phyloP scores from a whole-genome alignment of 495 filamentous ascomycete genomes.

The Daldinia grandis region DNA sequence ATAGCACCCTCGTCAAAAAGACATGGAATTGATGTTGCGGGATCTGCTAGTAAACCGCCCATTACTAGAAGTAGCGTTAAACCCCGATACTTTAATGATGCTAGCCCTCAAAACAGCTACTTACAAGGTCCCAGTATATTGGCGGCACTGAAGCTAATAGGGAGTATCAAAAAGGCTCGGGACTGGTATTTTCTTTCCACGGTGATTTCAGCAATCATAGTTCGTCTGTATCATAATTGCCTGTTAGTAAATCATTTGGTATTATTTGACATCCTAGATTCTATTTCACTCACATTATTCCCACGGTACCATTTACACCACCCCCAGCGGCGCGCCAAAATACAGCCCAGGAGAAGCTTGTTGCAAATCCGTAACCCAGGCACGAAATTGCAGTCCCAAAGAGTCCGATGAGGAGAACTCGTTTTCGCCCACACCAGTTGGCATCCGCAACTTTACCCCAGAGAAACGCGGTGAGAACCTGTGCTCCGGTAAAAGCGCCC shows the following conservation, averaged over 20 bases:
- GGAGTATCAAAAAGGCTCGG: constrained; percentile 66
- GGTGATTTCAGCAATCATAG: constrained; percentile 75
- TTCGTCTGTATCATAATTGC: constrained; percentile 53
- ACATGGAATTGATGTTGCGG: constrained; percentile 65
- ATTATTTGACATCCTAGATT: neutral
- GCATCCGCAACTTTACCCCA: constrained; percentile 77
- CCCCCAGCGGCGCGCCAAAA: constrained; percentile 72
- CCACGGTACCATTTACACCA: constrained; percentile 75
- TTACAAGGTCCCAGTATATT: constrained; percentile 68
- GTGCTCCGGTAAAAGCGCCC: constrained; percentile 74
- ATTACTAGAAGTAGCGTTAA: constrained; percentile 50
- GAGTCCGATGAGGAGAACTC: constrained; percentile 71
- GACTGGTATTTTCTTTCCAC: constrained; percentile 67
- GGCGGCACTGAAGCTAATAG: constrained; percentile 74
- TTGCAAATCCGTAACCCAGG: constrained; percentile 75
- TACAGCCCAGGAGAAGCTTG: constrained; percentile 68
- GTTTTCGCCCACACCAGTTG: constrained; percentile 70
- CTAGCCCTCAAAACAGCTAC: neutral
- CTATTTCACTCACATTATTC: constrained; percentile 60
- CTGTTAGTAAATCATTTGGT: neutral
- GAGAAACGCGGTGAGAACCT: constrained; percentile 75
- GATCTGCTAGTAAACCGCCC: constrained; percentile 72
- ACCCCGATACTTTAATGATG: neutral
- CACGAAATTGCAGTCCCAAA: constrained; percentile 69
- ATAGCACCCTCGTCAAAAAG: constrained; percentile 63